Evolutionary conservation across 2,329 filamentous ascomycete genomes (phyloP).

Genomic region (Fusarium sp.): DNA sequence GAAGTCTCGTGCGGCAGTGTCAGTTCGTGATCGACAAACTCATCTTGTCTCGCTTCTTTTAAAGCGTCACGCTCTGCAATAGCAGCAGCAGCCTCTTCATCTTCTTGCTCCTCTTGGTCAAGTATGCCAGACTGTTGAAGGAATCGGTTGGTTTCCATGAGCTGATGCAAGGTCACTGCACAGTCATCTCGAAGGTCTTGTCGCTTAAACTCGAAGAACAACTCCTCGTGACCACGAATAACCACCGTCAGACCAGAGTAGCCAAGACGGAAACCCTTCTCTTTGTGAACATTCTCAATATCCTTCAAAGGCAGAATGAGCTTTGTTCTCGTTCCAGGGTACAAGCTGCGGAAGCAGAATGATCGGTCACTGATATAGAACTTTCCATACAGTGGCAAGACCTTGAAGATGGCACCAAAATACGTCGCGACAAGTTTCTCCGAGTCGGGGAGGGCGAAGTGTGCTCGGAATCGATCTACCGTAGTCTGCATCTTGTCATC

Average conservation of each 20-base stretch:
- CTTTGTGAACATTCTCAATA: conserved; percentile 92
- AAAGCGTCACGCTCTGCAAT: conserved; percentile 84
- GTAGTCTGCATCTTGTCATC: conserved; percentile 73
- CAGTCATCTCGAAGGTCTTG: conserved; percentile 88
- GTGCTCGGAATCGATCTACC: conserved; percentile 85
- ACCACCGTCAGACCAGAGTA: conserved; percentile 93
- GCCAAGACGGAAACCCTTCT: conserved; percentile 92
- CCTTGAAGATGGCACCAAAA: conserved; percentile 90
- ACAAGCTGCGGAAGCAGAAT: conserved; percentile 92
- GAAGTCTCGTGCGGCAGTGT: conserved; percentile 60
- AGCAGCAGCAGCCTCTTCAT: conserved; percentile 79
- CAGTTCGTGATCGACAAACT: conserved; percentile 62
- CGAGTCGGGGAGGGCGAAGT: conserved; percentile 87
- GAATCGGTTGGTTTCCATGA: conserved; percentile 77
- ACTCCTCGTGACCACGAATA: conserved; percentile 91
- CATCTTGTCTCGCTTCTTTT: conserved; percentile 74
- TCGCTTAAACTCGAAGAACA: conserved; percentile 93
- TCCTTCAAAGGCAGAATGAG: conserved; percentile 90
- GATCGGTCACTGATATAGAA: conserved; percentile 90
- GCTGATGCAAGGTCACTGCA: conserved; percentile 80
- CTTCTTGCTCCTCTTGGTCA: conserved; percentile 74
- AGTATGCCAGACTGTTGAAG: conserved; percentile 76
- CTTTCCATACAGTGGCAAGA: conserved; percentile 93
- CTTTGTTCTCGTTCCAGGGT: conserved; percentile 91
- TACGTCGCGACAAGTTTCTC: conserved; percentile 90